A percentile compares a stretch with the other conserved stretches of the same genome.
Evolutionary conservation across 1,284 basidiomycete genomes (phyloP).

Genomic region (Afroboletus lepidellus): DNA sequence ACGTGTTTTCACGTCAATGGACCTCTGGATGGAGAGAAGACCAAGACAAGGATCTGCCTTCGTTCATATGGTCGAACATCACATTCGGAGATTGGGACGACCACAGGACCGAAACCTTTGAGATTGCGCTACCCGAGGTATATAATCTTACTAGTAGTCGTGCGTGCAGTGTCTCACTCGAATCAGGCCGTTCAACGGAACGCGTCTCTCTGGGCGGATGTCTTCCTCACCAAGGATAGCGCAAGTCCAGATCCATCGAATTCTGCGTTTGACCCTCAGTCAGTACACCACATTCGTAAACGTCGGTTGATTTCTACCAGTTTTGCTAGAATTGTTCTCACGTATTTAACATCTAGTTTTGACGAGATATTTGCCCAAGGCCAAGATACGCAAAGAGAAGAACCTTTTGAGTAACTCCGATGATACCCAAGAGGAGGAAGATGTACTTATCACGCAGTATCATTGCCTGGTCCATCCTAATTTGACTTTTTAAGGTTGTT

Average conservation of each 20-base stretch:
- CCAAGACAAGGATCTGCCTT: constrained; percentile 55
- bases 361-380: constrained; percentile 77
- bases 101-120: constrained; percentile 58
- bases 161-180: constrained; percentile 2
- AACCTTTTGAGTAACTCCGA: constrained; percentile 62
- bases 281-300: constrained; percentile 79
- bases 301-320: constrained; percentile 44
- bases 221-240: constrained; percentile 74
- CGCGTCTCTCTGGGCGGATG: constrained; percentile 82
- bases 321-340: constrained; percentile 7
- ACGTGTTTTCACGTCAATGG: constrained; percentile 56
- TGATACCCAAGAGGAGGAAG: constrained; percentile 44
- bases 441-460: constrained; percentile 32
- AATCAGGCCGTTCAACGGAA: constrained; percentile 74
- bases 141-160: constrained; percentile 22
- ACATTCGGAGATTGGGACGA: constrained; percentile 83
- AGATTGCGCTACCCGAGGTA: constrained; percentile 75
- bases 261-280: constrained; percentile 48
- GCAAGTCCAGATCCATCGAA: constrained; percentile 63
- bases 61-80: constrained; percentile 79
- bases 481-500: constrained; percentile 16
- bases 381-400: constrained; percentile 78
- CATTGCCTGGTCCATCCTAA: constrained; percentile 12
- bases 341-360: constrained; percentile 53
- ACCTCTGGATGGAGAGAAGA: constrained; percentile 47